Percentiles rank a stretch among this genome's conserved stretches.
Evolutionary conservation across 371 early-diverging fungal genomes (phyloP).

Genomic region (Thermomucor indicae-seudaticae): DNA sequence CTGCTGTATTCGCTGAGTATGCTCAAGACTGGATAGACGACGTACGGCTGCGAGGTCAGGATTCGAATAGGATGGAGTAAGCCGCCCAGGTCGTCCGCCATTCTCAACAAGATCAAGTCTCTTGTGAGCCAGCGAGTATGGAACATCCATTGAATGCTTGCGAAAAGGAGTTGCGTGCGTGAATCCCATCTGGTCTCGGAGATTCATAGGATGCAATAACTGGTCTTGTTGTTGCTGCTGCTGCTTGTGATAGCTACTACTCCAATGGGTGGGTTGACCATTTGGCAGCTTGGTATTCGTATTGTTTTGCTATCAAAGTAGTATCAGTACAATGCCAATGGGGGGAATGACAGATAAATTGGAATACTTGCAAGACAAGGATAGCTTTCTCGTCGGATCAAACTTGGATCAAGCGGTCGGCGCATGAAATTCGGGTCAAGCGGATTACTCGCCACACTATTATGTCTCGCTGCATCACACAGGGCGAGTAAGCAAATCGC

Average conservation of each 20-base stretch:
- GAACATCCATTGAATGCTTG: constrained; percentile 25
- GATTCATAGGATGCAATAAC: too few species aligned
- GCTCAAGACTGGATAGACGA: constrained; percentile 20
- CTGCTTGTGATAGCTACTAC: too few species aligned
- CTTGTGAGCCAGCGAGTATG: constrained; percentile 20
- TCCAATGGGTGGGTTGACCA: too few species aligned
- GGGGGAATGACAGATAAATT: not conserved
- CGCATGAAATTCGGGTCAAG: constrained; percentile 15
- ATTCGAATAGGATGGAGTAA: constrained; percentile 39
- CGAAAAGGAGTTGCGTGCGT: constrained; percentile 3
- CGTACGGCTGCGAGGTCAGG: constrained; percentile 34
- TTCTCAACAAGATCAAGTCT: constrained; percentile 15
- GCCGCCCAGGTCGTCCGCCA: constrained; percentile 11
- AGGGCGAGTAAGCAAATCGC: too few species aligned
- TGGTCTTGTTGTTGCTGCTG: not conserved
- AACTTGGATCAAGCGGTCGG: constrained; percentile 9
- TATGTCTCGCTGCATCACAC: not conserved
- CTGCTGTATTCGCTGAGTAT: constrained; percentile 8
- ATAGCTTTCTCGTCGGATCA: constrained; percentile 33
- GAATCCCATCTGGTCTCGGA: not conserved
- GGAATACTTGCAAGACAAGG: constrained; percentile 28
- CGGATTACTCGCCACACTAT: too few species aligned
- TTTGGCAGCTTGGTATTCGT: too few species aligned
- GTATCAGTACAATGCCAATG: not conserved
- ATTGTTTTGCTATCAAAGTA: not conserved